Evolutionary conservation across 179 eudicot genomes (phyloP).

Genomic region (Kewa caespitosa): DNA sequence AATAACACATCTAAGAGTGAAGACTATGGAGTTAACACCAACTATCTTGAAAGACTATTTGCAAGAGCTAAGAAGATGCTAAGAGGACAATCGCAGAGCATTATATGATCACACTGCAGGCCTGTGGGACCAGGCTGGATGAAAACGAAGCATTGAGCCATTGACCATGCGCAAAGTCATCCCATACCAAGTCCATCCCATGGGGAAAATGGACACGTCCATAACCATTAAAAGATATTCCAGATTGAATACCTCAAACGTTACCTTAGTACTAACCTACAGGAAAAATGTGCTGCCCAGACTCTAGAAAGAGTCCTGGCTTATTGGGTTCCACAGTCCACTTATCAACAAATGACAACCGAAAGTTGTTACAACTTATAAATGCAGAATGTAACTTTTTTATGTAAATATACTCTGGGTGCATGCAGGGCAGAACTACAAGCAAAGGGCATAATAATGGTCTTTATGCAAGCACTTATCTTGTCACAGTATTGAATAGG

Average conservation of each 20-base stretch:
- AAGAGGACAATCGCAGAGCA: neutral
- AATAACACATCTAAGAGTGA: neutral
- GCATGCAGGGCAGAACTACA: neutral
- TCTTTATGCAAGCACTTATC: constrained; percentile 11
- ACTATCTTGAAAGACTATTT: neutral
- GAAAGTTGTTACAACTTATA: neutral
- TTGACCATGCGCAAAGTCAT: neutral
- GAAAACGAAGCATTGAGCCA: neutral
- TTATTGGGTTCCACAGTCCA: neutral
- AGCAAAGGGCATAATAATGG: no score
- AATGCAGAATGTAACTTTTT: neutral
- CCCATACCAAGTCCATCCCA: neutral
- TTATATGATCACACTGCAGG: neutral
- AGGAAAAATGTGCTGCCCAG: neutral
- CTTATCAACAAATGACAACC: neutral
- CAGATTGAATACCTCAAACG: neutral
- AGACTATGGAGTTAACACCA: neutral
- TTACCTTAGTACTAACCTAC: neutral
- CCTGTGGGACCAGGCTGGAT: neutral
- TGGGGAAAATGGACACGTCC: neutral
- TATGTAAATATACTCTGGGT: neutral
- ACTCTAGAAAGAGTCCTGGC: neutral
- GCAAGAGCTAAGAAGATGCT: neutral
- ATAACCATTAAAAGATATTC: neutral
- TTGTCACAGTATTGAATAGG: neutral